Base-by-base conservation (phyloP, 352 stramenopile genomes). In the Nannochloropsis limnetica region DNA sequence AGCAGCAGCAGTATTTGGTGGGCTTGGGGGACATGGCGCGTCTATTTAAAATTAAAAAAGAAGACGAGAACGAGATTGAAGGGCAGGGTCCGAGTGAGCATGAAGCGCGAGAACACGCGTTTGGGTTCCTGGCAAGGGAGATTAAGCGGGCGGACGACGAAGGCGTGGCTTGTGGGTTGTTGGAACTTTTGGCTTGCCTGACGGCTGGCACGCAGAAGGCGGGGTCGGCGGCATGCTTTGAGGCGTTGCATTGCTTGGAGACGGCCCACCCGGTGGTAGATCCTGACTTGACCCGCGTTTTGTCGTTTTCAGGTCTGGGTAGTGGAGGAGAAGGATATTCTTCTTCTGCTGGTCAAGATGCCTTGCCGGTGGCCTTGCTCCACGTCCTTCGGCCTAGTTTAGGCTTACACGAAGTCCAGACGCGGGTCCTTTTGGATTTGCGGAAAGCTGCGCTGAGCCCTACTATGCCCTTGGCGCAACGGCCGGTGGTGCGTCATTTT, bases 371-470 rank as follows among this genome's bases (percentile, higher is more conserved):
- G n/a, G 61, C 61, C n/a, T 29, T 74, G n/a, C 25, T 74, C 3
- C 61, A 27, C 25, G 15, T 74, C 4, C 61, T 74, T 25, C 61
- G 61, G n/a, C 61, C 61, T 29, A 8, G 8, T 8, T 20, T 74
- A 31, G 61, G 61, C 25, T 20, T 25, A 9, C 61, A 74, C 25
- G 61, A 74, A 29, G 61, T 74, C n/a, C 61, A 74, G 61, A 74
- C 61, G 25, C n/a, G 61, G 11, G 61, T 74, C n/a, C 61, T 74
- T 29, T 74, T 74, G 61, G 61, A 74, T 74, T 5, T 74, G n/a
- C 61, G 11, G 9, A 74, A 74, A 20, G 61, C 61, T 22, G 61
- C 61, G n/a, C 61, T 74, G 2, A 74, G 61, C 61, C 61, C 61
- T 15, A 25, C 61, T 74, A 4, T 29, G 61, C 61, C 61, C 25